A percentile compares a stretch with the other conserved stretches of the same genome.
Evolutionary conservation across 73 alveolate genomes (phyloP).

Genomic region (Tetrahymena elliotti): DNA sequence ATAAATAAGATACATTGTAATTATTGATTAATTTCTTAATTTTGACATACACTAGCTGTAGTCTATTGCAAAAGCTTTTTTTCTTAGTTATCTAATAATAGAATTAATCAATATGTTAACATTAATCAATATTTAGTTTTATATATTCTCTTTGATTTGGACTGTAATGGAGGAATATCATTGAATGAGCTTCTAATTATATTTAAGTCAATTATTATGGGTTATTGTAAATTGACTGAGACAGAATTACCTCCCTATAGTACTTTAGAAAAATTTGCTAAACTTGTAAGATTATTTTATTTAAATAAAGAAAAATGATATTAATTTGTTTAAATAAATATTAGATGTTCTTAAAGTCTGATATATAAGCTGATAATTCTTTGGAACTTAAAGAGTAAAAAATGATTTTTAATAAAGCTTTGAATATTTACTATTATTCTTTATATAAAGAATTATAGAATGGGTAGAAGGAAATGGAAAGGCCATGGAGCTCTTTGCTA

Average conservation of each 20-base stretch:
- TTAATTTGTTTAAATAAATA: background rate
- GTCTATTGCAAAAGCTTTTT: background rate
- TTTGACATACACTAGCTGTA: background rate
- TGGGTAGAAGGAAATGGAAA: slow-evolving; percentile 26
- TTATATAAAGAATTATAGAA: slow-evolving; percentile 5
- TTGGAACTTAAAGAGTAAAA: slow-evolving; percentile 24
- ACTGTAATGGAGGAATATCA: slow-evolving; percentile 27
- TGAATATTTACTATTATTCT: background rate
- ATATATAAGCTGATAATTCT: slow-evolving; percentile 29
- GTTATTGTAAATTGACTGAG: slow-evolving; percentile 30
- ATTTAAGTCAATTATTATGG: slow-evolving; percentile 26
- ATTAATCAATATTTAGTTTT: background rate
- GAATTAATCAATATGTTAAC: no score
- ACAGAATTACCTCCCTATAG: slow-evolving; percentile 31
- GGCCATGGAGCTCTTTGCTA: slow-evolving; percentile 8
- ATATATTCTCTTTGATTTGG: slow-evolving; percentile 13
- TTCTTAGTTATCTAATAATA: background rate
- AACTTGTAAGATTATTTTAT: background rate
- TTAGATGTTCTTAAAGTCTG: slow-evolving; percentile 24
- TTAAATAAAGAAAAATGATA: background rate
- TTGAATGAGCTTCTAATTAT: slow-evolving; percentile 22
- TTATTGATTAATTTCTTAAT: no score
- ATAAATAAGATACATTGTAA: slow-evolving; percentile 30
- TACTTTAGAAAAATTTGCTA: slow-evolving; percentile 23
- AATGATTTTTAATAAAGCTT: background rate